phyloP scores from a whole-genome alignment of 164 flowering plant species.

The Stephania yunnanensis region DNA sequence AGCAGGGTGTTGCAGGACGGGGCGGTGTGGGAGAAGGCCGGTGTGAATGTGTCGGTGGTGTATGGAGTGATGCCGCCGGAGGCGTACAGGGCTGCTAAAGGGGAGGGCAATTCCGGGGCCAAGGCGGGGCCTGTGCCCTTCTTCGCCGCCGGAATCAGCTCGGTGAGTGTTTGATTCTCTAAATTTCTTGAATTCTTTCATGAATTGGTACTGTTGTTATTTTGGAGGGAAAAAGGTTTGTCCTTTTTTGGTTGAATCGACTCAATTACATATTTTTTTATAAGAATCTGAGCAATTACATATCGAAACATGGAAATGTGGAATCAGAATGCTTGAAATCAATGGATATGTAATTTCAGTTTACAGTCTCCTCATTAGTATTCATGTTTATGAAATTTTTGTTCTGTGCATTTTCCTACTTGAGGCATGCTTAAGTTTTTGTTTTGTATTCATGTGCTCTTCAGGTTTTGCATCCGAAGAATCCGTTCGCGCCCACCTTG shows the following conservation, averaged over 20 bases:
- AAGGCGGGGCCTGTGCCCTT: slow-evolving; percentile 85
- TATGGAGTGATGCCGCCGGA: slow-evolving; percentile 98
- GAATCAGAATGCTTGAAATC: too few species aligned
- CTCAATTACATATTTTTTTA: neutral
- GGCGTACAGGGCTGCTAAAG: slow-evolving; percentile 89
- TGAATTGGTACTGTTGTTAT: neutral
- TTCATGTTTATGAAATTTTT: neutral
- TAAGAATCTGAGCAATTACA: too few species aligned
- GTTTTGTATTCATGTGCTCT: neutral
- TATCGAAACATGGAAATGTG: too few species aligned
- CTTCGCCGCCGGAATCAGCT: slow-evolving; percentile 96
- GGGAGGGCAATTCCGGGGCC: slow-evolving; percentile 23
- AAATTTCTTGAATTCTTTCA: neutral
- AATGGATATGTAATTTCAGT: too few species aligned
- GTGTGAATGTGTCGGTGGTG: slow-evolving; percentile 93
- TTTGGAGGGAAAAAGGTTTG: too few species aligned
- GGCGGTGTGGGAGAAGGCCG: slow-evolving; percentile 88
- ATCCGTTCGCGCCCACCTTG: slow-evolving; percentile 92
- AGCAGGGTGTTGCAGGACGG: slow-evolving; percentile 94
- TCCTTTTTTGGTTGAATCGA: neutral
- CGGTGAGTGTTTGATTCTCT: slow-evolving; percentile 36
- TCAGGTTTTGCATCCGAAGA: slow-evolving; percentile 95
- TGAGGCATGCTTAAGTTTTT: neutral
- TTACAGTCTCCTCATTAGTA: neutral
- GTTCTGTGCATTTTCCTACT: neutral